Evolutionary conservation across 2,329 filamentous ascomycete species (phyloP), one percentile per base, ranked within the genome.

Genomic region (Hypoxylon sp.): DNA sequence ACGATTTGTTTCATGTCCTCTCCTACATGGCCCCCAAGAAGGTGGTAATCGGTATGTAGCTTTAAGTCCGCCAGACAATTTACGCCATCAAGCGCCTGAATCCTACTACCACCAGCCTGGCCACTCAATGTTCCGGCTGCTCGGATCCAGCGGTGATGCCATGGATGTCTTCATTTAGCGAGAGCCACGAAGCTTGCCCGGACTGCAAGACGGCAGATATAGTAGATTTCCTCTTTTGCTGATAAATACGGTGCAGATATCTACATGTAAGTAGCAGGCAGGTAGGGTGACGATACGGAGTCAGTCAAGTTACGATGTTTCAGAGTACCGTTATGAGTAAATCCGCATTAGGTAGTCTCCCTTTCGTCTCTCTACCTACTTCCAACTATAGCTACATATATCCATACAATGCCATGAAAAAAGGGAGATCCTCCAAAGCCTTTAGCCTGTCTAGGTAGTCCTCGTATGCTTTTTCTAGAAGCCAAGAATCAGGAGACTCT

Each of bases 61-160:
- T 2, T 4, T 20, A 56, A 38, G 33, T 53, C 46, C 33, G 33
- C 53, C 56, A 40, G 16, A n/a, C 36, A 40, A 40, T 40, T 40
- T 40, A 18, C 36, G 20, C 20, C 36, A 40, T 51, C 52, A 61
- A 61, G 48, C 60, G 55, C 55, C 42, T 38, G 58, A 58, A 40
- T 46, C 44, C 28, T 32, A 33, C 26, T 50, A 61, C 64, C 60
- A 60, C 32, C 40, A 40, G 33, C 30, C 42, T 60, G 55, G 55
- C 32, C 18, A 48, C 22, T 22, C 28, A n/a, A 40, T 36, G 40
- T 60, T 59, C 64, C 59, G 55, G 55, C 30, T 53, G 54, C 50
- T 64, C 60, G 64, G 64, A 67, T 64, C 60, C 59, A 56, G 59
- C 60, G 60, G 60, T 28, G 51, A 64, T 33, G 36, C 16, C 38